A percentile compares a stretch with the other conserved stretches of the same genome.
Evolutionary conservation across 148 eudicot species (phyloP).

Genomic region (Hydrangea macrophylla): DNA sequence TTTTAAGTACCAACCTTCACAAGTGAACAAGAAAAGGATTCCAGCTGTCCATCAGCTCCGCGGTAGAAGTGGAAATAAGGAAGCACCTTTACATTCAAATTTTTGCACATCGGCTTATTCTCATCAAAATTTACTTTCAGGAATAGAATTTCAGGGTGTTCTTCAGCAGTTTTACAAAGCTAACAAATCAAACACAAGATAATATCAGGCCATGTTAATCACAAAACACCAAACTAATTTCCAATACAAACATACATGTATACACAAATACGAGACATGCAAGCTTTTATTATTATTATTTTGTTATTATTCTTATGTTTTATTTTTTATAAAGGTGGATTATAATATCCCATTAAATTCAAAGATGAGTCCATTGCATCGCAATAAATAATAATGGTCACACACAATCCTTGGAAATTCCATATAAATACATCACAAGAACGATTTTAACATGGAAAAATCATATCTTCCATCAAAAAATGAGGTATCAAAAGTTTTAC

Average conservation of each 20-base stretch:
- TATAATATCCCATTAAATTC: neutral
- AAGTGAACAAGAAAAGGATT: slow-evolving; percentile 88
- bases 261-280: too few relatives aligned
- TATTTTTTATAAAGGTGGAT: neutral
- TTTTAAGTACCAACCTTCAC: slow-evolving; percentile 59
- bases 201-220: slow-evolving; percentile 16
- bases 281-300: too few relatives aligned
- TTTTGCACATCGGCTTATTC: slow-evolving; percentile 97
- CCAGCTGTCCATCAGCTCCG: slow-evolving; percentile 90
- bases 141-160: slow-evolving; percentile 84
- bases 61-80: slow-evolving; percentile 96
- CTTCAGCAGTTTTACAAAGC: slow-evolving; percentile 85
- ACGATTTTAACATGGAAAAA: neutral
- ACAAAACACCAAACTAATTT: slow-evolving; percentile 6
- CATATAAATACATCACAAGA: neutral
- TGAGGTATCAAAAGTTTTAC: neutral
- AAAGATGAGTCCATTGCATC: neutral
- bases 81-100: slow-evolving; percentile 92
- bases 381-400: neutral
- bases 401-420: neutral
- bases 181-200: slow-evolving; percentile 29
- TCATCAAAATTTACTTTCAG: slow-evolving; percentile 96
- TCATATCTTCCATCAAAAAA: neutral
- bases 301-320: too few relatives aligned
- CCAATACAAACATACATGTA: neutral